A percentile compares a stretch with the other conserved stretches of the same genome.
phyloP scores from a whole-genome alignment of 192 early-diverging fungal genomes.

The Linnemannia zychae region DNA sequence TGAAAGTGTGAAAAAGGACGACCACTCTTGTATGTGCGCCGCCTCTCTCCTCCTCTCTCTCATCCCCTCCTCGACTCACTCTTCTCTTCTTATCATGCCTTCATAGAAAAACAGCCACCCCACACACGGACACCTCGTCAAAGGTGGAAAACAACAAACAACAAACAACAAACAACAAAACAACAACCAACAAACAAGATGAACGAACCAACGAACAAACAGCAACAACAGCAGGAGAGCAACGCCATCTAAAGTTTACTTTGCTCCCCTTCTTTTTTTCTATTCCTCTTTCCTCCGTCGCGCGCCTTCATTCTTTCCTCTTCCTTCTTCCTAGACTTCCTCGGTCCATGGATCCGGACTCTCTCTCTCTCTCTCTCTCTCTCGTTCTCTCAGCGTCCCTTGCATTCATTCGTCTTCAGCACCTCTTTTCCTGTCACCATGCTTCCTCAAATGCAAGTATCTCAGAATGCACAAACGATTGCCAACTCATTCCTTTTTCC shows the following conservation, averaged over 20 bases:
- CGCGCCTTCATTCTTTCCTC: not conserved
- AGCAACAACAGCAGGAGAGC: too few relatives aligned
- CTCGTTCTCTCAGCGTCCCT: not conserved
- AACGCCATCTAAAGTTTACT: not conserved
- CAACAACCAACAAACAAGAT: slow-evolving; percentile 2
- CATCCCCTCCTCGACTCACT: too few relatives aligned
- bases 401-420: not conserved
- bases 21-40: not conserved
- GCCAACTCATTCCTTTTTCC: not conserved
- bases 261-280: not conserved
- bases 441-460: too few relatives aligned
- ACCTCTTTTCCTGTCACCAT: too few relatives aligned
- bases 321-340: not conserved
- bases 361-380: not conserved
- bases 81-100: too few relatives aligned
- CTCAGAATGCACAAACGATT: too few relatives aligned
- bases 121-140: not conserved
- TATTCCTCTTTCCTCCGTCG: not conserved
- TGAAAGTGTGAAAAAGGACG: not conserved
- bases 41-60: too few relatives aligned
- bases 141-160: not conserved
- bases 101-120: not conserved
- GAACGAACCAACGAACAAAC: not conserved
- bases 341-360: not conserved
- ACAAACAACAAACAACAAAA: not conserved